These are phyloP conservation scores for Ceratobasidium sp. DNA, from an alignment of 1,284 basidiomycete genomes.

Conservation along the genomic window DNA sequence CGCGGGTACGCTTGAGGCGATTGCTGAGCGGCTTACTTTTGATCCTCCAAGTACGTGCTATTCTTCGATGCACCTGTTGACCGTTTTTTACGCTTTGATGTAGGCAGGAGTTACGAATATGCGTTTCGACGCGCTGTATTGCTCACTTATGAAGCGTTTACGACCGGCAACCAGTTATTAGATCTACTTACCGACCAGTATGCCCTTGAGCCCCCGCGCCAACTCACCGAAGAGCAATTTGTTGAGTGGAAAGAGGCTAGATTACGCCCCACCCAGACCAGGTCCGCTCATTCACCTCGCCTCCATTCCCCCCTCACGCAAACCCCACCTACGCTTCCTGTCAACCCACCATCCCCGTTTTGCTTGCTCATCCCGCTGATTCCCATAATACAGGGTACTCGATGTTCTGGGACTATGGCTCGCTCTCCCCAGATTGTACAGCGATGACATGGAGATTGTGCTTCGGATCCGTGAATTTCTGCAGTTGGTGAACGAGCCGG, in stretches of 20 bases:
- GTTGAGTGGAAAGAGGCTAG: conserved; percentile 75
- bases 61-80: neutral
- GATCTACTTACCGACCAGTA: conserved; percentile 75
- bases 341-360: neutral
- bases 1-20: conserved; percentile 74
- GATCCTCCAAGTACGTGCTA: conserved; percentile 57
- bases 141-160: conserved; percentile 83
- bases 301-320: neutral
- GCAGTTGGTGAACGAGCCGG: conserved; percentile 60
- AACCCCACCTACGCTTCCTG: neutral
- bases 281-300: conserved; percentile 11
- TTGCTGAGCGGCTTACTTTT: conserved; percentile 76
- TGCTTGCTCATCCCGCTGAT: neutral
- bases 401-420: conserved; percentile 71
- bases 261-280: conserved; percentile 59
- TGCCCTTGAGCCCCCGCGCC: conserved; percentile 66
- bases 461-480: conserved; percentile 70
- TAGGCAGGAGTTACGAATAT: conserved; percentile 57
- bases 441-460: conserved; percentile 73
- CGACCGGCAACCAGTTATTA: conserved; percentile 74
- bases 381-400: conserved; percentile 58
- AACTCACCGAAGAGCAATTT: conserved; percentile 65
- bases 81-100: neutral
- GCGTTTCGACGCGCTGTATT: conserved; percentile 76
- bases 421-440: conserved; percentile 68